A percentile compares a stretch with the other conserved stretches of the same genome.
These are phyloP conservation scores for Lepidium campestre DNA, from an alignment of 441 rosid species.

Conservation along the genomic window DNA sequence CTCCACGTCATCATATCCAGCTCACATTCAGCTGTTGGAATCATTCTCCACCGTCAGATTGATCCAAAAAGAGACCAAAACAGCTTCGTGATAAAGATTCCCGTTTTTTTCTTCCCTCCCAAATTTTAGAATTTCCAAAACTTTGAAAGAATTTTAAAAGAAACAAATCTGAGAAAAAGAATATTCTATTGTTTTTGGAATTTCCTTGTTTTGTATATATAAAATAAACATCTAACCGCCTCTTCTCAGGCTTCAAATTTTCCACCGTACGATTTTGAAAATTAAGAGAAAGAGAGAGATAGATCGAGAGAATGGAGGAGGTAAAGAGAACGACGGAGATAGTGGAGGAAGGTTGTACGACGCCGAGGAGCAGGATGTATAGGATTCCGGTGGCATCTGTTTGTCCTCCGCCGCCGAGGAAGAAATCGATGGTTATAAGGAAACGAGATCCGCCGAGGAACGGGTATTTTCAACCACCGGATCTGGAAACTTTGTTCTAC, in stretches of 20 bases:
- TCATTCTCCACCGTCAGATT: conserved; percentile 27
- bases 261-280: conserved; percentile 2
- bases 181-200: not conserved
- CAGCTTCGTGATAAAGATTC: conserved; percentile 14
- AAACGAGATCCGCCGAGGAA: conserved; percentile 42
- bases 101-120: conserved; percentile 12
- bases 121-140: conserved; percentile 17
- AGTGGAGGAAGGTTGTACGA: conserved; percentile 42
- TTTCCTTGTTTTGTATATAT: conserved; percentile 6
- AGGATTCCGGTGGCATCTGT: conserved; percentile 34
- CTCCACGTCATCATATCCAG: conserved; percentile 23
- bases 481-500: conserved; percentile 48
- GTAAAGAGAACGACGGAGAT: conserved; percentile 21
- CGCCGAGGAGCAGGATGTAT: conserved; percentile 42
- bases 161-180: not conserved
- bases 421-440: conserved; percentile 32
- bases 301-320: conserved; percentile 21
- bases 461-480: conserved; percentile 59
- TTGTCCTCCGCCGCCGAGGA: conserved; percentile 62
- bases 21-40: conserved; percentile 24
- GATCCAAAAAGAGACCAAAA: not conserved
- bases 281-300: not conserved
- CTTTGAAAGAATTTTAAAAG: not conserved
- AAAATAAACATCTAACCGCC: conserved; percentile 22
- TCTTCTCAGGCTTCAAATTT: conserved; percentile 26